Evolutionary conservation across 2,329 filamentous ascomycete genomes (phyloP).

Genomic region (Venturia carpophila): DNA sequence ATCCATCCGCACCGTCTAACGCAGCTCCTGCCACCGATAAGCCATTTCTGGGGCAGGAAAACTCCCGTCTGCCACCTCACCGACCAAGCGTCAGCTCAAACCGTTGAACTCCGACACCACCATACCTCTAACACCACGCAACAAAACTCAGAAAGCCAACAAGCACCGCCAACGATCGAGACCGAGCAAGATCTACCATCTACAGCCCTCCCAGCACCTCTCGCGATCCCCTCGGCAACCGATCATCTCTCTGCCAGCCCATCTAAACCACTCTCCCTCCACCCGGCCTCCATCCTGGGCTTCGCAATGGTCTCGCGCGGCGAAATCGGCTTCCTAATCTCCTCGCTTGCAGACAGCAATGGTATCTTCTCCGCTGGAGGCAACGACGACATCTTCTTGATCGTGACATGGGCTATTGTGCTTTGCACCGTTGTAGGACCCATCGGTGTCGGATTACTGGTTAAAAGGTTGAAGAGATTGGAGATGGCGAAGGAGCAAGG

Average conservation of each 20-base stretch:
- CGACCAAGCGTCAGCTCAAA: not conserved
- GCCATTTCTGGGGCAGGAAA: constrained; percentile 3
- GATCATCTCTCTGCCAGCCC: constrained; percentile 16
- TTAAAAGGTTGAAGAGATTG: constrained; percentile 23
- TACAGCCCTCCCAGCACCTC: not conserved
- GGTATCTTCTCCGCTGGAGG: constrained; percentile 37
- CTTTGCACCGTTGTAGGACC: constrained; percentile 50
- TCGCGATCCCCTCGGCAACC: constrained; percentile 20
- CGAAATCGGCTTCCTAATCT: constrained; percentile 72
- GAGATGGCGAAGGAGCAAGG: constrained; percentile 1
- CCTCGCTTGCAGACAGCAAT: constrained; percentile 54
- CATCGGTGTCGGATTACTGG: constrained; percentile 43
- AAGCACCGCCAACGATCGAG: not conserved
- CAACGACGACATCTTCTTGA: constrained; percentile 43
- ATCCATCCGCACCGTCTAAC: not conserved
- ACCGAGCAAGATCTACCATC: not conserved
- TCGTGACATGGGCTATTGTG: constrained; percentile 50
- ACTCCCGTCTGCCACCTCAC: not conserved
- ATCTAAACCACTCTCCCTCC: constrained; percentile 52
- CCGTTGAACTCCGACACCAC: not conserved
- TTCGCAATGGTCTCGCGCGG: constrained; percentile 68
- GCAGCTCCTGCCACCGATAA: not conserved
- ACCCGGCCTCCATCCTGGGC: constrained; percentile 59
- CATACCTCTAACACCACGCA: not conserved
- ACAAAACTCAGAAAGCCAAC: not conserved